Evolutionary conservation across 2,329 filamentous ascomycete species (phyloP), one percentile per base, ranked within the genome.

Genomic region (Talaromyces albobiverticillius): DNA sequence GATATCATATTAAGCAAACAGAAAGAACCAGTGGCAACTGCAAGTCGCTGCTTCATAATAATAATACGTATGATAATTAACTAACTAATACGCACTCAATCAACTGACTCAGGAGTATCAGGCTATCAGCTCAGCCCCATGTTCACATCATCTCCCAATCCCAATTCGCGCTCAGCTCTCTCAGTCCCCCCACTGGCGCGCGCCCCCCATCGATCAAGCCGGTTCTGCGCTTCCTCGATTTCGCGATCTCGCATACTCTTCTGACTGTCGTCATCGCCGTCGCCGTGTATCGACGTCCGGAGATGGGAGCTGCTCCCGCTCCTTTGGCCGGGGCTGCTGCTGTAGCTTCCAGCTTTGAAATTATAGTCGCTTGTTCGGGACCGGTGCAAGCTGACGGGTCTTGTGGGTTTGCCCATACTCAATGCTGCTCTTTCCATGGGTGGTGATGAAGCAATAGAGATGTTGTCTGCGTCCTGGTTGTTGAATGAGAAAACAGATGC

Each of bases 81-180:
- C n/a, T n/a, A n/a, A n/a, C 5, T 29, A 10, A 29, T 29, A 29
- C 26, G 26, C 26, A 10, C 26, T 5, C 26, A 29, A 29, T 10
- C 26, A 29, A 29, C 10, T 10, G 10, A 29, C 10, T 29, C 26
- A 29, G 10, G 5, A 5, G 10, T 6, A 10, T 29, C 26, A 47
- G 18, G 20, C 4, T 8, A 14, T 53, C 45, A 93, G 70, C 93
- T 90, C 61, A 95, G 74, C 29, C 85, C 87, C 88, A 95, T 94
- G 64, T 87, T 80, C 22, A 88, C 84, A 65, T 95, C 90, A 67
- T 96, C 91, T 1, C 89, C 88, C 47, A 95, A 81, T 0, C 89
- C 89, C 85, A 90, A 91, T 61, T 75, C 85, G 61, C 61, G 73
- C 67, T 68, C 71, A 20, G 70, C 79, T 53, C 77, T 68, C 51